Conservation (phyloP, 768 basidiomycete species). For the Xerocomellus intermedius region DNA sequence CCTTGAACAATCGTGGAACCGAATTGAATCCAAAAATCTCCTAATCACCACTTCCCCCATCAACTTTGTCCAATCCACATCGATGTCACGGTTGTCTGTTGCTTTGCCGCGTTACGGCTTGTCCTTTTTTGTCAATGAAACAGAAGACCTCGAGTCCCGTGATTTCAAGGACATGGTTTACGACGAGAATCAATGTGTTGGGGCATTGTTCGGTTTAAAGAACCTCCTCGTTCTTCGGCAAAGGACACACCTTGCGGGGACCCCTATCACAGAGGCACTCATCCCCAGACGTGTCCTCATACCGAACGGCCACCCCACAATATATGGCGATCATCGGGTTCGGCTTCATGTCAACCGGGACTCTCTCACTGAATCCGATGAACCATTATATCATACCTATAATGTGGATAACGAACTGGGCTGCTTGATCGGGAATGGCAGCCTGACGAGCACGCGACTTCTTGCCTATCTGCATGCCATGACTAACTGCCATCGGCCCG, state of each 20-base stretch:
- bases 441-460: background rate
- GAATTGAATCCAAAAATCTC: background rate
- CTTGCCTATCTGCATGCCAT: background rate
- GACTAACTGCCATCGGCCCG: background rate
- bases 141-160: conserved; percentile 33
- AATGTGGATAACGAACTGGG: background rate
- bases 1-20: too few relatives aligned
- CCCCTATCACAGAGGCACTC: background rate
- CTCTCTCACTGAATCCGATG: background rate
- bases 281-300: background rate
- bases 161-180: conserved; percentile 40
- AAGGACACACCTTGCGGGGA: background rate
- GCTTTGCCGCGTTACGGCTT: conserved; percentile 37
- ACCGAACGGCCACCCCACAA: background rate
- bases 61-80: background rate
- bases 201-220: conserved; percentile 41
- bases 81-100: conserved; percentile 7
- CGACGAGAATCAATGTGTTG: conserved; percentile 36
- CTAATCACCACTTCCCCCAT: conserved; percentile 8
- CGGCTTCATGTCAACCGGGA: too few relatives aligned
- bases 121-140: conserved; percentile 34
- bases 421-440: background rate
- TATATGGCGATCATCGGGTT: too few relatives aligned
- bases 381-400: background rate
- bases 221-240: conserved; percentile 30